phyloP scores from a whole-genome alignment of 345 rosid species.

The Citrus sp. region DNA sequence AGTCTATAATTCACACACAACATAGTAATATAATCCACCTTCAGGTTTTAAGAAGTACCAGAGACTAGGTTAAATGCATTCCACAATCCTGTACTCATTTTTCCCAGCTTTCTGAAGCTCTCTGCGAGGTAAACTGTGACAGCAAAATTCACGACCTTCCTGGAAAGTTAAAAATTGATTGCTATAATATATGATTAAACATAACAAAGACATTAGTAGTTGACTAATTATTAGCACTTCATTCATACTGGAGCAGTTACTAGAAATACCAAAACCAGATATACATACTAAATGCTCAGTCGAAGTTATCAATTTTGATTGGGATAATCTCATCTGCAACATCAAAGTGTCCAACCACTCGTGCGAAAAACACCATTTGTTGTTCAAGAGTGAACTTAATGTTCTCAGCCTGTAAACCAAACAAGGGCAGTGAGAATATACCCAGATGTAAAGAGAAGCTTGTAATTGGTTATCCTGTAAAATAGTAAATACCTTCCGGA shows the following conservation, averaged over 20 bases:
- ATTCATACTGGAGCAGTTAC: not conserved
- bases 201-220: not conserved
- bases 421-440: constrained; percentile 10
- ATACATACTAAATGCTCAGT: constrained; percentile 21
- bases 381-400: constrained; percentile 92
- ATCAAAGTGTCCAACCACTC: constrained; percentile 59
- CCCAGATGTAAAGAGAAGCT: not conserved
- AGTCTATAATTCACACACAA: not conserved
- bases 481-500: constrained; percentile 65
- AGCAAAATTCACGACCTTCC: not conserved
- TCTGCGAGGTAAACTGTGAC: not conserved
- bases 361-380: constrained; percentile 85
- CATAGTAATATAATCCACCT: not conserved
- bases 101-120: not conserved
- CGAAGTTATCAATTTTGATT: constrained; percentile 74
- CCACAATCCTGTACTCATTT: not conserved
- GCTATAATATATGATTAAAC: not conserved
- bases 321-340: constrained; percentile 79
- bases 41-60: not conserved
- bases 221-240: not conserved
- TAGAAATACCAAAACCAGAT: not conserved
- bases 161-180: not conserved
- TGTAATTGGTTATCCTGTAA: not conserved
- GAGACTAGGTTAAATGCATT: not conserved
- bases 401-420: constrained; percentile 71